A percentile compares a stretch with the other conserved stretches of the same genome.
Conservation (phyloP, 1,284 basidiomycete genomes). For the Ceratobasidium sp. region DNA sequence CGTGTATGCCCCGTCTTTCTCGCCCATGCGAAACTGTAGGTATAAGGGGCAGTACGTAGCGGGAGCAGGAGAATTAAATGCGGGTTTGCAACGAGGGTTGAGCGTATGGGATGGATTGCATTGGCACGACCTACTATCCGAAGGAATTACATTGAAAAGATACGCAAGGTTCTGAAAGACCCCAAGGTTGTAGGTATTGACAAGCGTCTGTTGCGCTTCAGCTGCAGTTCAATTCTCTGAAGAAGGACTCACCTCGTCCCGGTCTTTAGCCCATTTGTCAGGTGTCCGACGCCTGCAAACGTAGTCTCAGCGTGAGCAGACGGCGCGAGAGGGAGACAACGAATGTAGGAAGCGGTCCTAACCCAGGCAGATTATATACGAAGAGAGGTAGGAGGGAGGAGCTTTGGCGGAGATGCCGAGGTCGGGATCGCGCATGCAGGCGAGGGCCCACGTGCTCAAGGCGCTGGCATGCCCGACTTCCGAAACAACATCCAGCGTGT, state of each 20-base stretch:
- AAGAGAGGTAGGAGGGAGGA: too few species aligned
- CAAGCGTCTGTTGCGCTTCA: slow-evolving; percentile 68
- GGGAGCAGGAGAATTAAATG: slow-evolving; percentile 85
- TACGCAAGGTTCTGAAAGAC: slow-evolving; percentile 77
- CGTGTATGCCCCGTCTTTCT: slow-evolving; percentile 68
- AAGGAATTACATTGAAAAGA: slow-evolving; percentile 89
- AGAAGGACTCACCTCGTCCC: slow-evolving; percentile 71
- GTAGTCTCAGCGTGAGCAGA: too few species aligned
- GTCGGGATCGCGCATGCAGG: too few species aligned
- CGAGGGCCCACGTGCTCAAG: too few species aligned
- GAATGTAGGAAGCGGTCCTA: too few species aligned
- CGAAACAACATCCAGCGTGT: slow-evolving; percentile 64
- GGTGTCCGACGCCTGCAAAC: too few species aligned
- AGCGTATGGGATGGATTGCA: slow-evolving; percentile 22
- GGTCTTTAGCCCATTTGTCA: slow-evolving; percentile 67
- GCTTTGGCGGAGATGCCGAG: too few species aligned
- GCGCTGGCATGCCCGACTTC: too few species aligned
- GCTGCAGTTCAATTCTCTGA: neutral
- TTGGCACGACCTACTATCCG: slow-evolving; percentile 74
- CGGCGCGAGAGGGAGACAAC: too few species aligned
- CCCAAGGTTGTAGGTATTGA: slow-evolving; percentile 95
- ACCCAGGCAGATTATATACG: too few species aligned
- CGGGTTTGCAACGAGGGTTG: slow-evolving; percentile 62
- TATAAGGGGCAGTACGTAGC: slow-evolving; percentile 81
- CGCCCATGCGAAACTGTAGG: slow-evolving; percentile 87